Base-by-base conservation (phyloP, 345 rosid genomes). In the Gossypium turneri region DNA sequence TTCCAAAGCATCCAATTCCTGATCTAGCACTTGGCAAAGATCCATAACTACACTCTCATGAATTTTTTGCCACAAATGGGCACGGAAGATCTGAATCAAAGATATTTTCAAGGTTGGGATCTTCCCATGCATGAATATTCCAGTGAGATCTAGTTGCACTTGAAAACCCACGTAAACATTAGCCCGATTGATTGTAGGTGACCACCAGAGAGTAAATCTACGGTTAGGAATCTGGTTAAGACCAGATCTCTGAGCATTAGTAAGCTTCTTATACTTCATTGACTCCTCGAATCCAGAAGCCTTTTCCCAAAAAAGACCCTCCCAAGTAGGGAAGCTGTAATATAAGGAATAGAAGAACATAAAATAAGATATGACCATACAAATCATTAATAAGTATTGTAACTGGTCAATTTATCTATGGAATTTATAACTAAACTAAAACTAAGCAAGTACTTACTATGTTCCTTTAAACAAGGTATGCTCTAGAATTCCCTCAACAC, bases 1-100 rank as follows among this genome's bases (percentile, higher is more conserved):
- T 83, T 96, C 99, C 82, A 96, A 80, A 78, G 99, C 98, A 81
- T 96, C 99, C 86, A 96, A 80, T 83, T 96, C 98, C 85, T 96
- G 99, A 81, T 93, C 99, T 76, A 96, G 78, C 67, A 93, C 99
- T 83, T 96, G 99, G 74, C 99, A 96, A 56, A 96, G 97, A 89
- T 96, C 98, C 99, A 96, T 96, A 72, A 96, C 98, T 59, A 96
- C 99, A 84, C 99, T 96, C 90, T 96, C 98, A 79, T 96, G 99
- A 80, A 96, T 81, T 90, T 96, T 93, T 77, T 96, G 99, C 99
- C 99, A 96, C 89, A 96, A 69, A 82, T 96, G 99, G 69, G 98
- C 99, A 73, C 98, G 94, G 90, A 96, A 96, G 51, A 96, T 96
- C 86, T 96, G 99, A 81, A 93, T 96, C 82, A 96, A 78, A 53